Percentiles rank a stretch among this genome's conserved stretches.
phyloP scores from a whole-genome alignment of 2,329 filamentous ascomycete species.

The Fusarium sulawesiense region DNA sequence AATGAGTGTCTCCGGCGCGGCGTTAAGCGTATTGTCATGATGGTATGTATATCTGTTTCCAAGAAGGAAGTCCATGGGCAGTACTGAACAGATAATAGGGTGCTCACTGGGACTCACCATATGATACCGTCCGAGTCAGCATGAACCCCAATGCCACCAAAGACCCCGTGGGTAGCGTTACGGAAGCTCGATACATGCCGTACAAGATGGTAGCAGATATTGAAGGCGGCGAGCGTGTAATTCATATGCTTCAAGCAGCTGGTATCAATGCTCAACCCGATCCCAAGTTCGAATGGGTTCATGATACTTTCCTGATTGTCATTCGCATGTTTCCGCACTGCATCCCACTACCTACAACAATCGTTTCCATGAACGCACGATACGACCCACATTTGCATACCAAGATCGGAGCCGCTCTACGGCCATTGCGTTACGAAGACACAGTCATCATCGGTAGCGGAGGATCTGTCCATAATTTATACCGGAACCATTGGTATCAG shows the following conservation, averaged over 20 bases:
- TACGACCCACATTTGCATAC: conserved; percentile 37
- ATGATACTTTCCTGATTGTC: conserved; percentile 75
- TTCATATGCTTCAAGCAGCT: conserved; percentile 58
- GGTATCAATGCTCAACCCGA: conserved; percentile 67
- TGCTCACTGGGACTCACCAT: conserved; percentile 72
- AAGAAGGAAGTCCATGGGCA: too few relatives aligned
- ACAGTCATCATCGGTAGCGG: conserved; percentile 67
- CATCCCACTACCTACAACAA: conserved; percentile 70
- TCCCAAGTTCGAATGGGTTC: conserved; percentile 74
- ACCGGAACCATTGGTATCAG: conserved; percentile 72
- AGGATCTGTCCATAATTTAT: conserved; percentile 76
- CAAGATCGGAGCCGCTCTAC: conserved; percentile 28
- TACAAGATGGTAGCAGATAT: conserved; percentile 73
- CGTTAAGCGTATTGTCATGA: conserved; percentile 31
- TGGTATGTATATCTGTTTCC: conserved; percentile 11
- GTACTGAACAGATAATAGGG: neutral
- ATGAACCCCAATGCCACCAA: conserved; percentile 70
- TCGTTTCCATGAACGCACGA: conserved; percentile 38
- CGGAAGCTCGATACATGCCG: conserved; percentile 71
- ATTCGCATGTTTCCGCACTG: conserved; percentile 74
- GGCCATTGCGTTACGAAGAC: conserved; percentile 10
- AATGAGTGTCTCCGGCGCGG: conserved; percentile 27
- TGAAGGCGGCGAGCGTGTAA: conserved; percentile 59
- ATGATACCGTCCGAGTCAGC: conserved; percentile 68
- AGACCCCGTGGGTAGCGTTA: conserved; percentile 73